Percentiles rank a stretch among this genome's conserved stretches.
These are phyloP conservation scores for Fusarium phyllophilum DNA, from an alignment of 2,329 filamentous ascomycete genomes.

Conservation along the genomic window DNA sequence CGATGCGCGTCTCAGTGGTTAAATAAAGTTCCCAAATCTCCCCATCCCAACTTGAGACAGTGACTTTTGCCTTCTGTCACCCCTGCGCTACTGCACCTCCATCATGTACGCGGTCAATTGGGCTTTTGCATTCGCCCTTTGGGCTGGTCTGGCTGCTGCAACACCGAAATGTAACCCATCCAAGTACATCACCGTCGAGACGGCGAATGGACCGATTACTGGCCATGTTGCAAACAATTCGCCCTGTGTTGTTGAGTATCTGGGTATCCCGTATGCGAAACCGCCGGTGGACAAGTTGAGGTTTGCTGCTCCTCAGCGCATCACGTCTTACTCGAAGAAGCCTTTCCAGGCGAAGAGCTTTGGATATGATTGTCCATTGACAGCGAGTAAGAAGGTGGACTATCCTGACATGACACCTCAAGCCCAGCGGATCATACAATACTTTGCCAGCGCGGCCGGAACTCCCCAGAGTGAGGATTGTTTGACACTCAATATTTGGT, in stretches of 20 bases:
- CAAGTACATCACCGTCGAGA: constrained; percentile 42
- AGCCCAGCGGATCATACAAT: constrained; percentile 31
- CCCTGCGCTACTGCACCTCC: neutral
- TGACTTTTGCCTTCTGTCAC: neutral
- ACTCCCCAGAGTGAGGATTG: constrained; percentile 38
- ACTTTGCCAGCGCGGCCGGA: constrained; percentile 33
- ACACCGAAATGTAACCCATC: constrained; percentile 21
- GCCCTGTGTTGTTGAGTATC: constrained; percentile 49
- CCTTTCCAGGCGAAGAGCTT: constrained; percentile 20
- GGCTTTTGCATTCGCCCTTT: neutral
- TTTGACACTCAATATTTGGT: constrained; percentile 39
- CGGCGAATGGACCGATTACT: constrained; percentile 48
- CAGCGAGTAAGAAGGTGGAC: constrained; percentile 25
- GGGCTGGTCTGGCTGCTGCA: constrained; percentile 15
- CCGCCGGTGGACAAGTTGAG: constrained; percentile 51
- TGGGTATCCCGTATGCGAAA: constrained; percentile 54
- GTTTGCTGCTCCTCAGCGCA: constrained; percentile 49
- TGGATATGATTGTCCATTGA: constrained; percentile 36
- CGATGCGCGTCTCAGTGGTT: neutral
- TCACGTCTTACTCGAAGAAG: constrained; percentile 13
- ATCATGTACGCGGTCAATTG: constrained; percentile 17
- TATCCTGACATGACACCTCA: constrained; percentile 36
- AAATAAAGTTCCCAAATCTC: neutral
- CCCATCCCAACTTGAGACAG: neutral
- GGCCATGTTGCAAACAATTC: constrained; percentile 47